Conservation (phyloP, 225 moss, liverwort and hornwort genomes). For the Polytrichum commune region DNA sequence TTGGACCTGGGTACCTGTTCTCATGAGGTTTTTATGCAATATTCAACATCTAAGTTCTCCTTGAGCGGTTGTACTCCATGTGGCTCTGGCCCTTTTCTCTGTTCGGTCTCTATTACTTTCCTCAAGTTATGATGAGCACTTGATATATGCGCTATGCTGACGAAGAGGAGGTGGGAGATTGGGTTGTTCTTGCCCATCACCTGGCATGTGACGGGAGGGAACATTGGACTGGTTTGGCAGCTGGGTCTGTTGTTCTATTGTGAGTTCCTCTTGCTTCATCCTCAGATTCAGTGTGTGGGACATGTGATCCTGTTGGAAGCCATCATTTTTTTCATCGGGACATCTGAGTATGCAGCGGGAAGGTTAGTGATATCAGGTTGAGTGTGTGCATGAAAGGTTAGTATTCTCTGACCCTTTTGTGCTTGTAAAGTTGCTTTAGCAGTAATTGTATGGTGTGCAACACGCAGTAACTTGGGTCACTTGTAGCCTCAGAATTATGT, state of each 20-base stretch:
- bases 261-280: constrained; percentile 7
- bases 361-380: constrained; percentile 52
- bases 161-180: constrained; percentile 36
- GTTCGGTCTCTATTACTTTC: constrained; percentile 37
- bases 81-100: constrained; percentile 53
- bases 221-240: constrained; percentile 34
- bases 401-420: constrained; percentile 40
- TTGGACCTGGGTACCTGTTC: constrained; percentile 62
- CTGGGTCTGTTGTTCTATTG: constrained; percentile 22
- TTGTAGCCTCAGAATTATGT: background rate
- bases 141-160: constrained; percentile 23
- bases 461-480: background rate
- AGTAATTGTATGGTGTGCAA: constrained; percentile 6
- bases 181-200: constrained; percentile 43
- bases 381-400: constrained; percentile 65
- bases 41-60: constrained; percentile 50
- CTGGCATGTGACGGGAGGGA: constrained; percentile 44
- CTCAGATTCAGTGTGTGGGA: constrained; percentile 21
- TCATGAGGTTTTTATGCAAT: constrained; percentile 66
- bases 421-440: constrained; percentile 20
- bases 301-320: constrained; percentile 41
- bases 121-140: constrained; percentile 36
- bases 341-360: constrained; percentile 45
- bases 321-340: constrained; percentile 29
- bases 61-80: constrained; percentile 49